phyloP scores from a whole-genome alignment of 331 rosid species.

The Rhamnella rubrinervis region DNA sequence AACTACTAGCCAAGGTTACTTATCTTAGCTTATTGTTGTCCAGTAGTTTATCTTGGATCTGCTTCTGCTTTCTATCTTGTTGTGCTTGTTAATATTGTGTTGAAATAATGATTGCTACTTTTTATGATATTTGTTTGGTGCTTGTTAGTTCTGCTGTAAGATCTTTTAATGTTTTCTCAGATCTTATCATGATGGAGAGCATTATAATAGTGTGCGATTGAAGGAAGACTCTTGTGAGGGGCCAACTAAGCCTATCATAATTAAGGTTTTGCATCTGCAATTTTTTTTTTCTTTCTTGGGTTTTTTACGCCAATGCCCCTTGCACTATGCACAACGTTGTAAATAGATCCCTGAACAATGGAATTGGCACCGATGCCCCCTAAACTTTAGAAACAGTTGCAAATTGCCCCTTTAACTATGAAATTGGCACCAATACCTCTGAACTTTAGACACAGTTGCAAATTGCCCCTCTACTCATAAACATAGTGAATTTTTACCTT shows the following conservation, averaged over 20 bases:
- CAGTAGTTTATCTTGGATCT: not conserved
- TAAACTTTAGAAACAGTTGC: no score
- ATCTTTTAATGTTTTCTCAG: slow-evolving; percentile 37
- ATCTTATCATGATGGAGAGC: slow-evolving; percentile 84
- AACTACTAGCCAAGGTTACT: no score
- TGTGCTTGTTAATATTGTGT: not conserved
- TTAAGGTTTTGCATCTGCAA: slow-evolving; percentile 42
- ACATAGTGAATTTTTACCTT: no score
- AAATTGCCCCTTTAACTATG: no score
- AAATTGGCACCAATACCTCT: no score
- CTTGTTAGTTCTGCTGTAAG: not conserved
- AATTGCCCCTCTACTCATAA: no score
- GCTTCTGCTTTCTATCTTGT: not conserved
- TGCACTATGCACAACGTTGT: no score
- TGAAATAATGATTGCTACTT: slow-evolving; percentile 5
- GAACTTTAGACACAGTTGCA: no score
- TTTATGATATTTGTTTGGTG: slow-evolving; percentile 11
- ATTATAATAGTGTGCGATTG: slow-evolving; percentile 74
- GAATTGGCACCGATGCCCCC: no score
- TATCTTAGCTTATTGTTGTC: not conserved
- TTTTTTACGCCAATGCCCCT: not conserved
- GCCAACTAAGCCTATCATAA: slow-evolving; percentile 65
- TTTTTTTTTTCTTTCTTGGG: not conserved
- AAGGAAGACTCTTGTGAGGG: slow-evolving; percentile 76
- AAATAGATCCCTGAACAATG: no score